phyloP scores from a whole-genome alignment of 2,329 filamentous ascomycete species.

The Coniochaeta hoffmannii region DNA sequence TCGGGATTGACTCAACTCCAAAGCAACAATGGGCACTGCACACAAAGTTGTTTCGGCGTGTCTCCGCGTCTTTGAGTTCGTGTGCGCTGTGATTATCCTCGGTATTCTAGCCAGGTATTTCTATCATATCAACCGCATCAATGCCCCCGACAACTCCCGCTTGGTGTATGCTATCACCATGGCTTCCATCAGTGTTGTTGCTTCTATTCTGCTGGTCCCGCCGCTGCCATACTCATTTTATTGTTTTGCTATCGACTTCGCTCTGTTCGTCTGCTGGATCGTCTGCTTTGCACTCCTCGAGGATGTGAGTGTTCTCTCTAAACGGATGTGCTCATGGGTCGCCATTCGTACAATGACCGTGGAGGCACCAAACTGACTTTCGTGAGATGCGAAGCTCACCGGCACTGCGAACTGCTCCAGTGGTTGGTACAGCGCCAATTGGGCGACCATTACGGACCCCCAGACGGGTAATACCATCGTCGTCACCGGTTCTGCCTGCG shows the following conservation, averaged over 20 bases:
- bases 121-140: background rate
- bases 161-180: constrained; percentile 5
- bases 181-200: constrained; percentile 3
- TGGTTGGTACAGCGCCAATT: background rate
- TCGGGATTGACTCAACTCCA: background rate
- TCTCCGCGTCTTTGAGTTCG: constrained; percentile 4
- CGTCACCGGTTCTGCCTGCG: background rate
- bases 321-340: constrained; percentile 1
- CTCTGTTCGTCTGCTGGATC: constrained; percentile 6
- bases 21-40: constrained; percentile 4
- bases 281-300: constrained; percentile 6
- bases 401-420: background rate
- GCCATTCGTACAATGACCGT: background rate
- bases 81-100: constrained; percentile 3
- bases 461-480: background rate
- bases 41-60: constrained; percentile 4
- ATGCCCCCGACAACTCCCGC: background rate
- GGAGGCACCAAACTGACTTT: background rate
- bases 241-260: constrained; percentile 4
- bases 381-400: background rate
- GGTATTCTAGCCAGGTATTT: constrained; percentile 4
- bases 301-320: constrained; percentile 4
- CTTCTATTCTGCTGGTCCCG: constrained; percentile 1
- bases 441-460: background rate
- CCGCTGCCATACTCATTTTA: constrained; percentile 4